Evolutionary conservation across 345 rosid genomes (phyloP).

Genomic region (Salix arbutifolia): DNA sequence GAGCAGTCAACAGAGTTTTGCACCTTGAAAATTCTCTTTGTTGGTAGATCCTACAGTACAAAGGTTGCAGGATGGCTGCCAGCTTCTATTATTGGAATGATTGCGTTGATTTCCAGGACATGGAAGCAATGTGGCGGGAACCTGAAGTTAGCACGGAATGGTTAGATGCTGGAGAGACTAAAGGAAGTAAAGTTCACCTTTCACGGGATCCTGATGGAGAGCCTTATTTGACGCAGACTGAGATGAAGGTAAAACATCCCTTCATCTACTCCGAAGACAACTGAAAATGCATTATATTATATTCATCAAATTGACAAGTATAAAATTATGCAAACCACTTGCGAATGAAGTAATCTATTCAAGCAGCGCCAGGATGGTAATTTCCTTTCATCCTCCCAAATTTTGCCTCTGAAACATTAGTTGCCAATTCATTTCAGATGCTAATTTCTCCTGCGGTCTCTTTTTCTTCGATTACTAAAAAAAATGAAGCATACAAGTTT

Average conservation of each 20-base stretch:
- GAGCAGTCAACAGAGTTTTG: neutral
- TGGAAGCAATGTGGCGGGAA: conserved; percentile 82
- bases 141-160: conserved; percentile 75
- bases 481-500: neutral
- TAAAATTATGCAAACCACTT: neutral
- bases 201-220: conserved; percentile 96
- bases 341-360: neutral
- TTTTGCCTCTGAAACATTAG: neutral
- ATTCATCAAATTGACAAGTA: neutral
- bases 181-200: conserved; percentile 74
- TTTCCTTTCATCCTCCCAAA: neutral
- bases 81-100: conserved; percentile 90
- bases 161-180: conserved; percentile 77
- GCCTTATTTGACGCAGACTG: conserved; percentile 81
- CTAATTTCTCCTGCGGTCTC: neutral
- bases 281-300: neutral
- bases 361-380: neutral
- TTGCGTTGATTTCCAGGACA: conserved; percentile 57
- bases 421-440: neutral
- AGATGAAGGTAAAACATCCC: conserved; percentile 59
- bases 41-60: conserved; percentile 12
- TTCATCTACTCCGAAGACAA: neutral
- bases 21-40: neutral
- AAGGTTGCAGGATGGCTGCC: conserved; percentile 45
- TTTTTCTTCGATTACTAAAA: neutral